Evolutionary conservation across 805 yeast genomes (phyloP), one percentile per base, ranked within the genome.

Genomic region (Metschnikowia picachoensis): DNA sequence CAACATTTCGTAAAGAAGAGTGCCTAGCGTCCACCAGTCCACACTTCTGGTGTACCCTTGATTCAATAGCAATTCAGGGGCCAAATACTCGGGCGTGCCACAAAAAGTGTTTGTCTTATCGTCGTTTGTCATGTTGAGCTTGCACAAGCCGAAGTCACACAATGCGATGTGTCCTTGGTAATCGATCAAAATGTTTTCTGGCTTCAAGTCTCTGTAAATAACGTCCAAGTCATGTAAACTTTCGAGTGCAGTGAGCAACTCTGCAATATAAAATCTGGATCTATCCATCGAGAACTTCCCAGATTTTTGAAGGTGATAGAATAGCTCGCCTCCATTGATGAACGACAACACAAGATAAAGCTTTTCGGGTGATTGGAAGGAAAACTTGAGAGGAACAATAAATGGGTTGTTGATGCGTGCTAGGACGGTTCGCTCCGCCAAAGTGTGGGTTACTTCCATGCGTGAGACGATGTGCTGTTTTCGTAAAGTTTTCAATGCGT

Each of bases 1-100:
- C 50, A 94, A 73, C 99, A 94, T 94, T 62, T 92, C 99, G 64
- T 89, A 94, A 37, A 94, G 72, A 44, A 94, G 73, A 14, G 92
- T 91, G 35, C 99, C 99, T 57, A 94, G 73, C 1, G 99, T 94
- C 99, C 99, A 94, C 92, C 97, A 94, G 67, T 94, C 99, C 17
- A 94, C 98, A 9, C 86, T 85, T 64, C 96, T 83, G 2, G 98
- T 90, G 66, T 94, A 94, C 1, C 98, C 98, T 62, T 87, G 90
- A 40, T 95, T 94, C 57, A 90, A 72, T 40, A 94, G 72, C 56
- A 94, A 73, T 67, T 94, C 99, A 1, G 99, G 99, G 1, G 98
- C 97, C 55, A 94, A 74, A 66, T 94, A 94, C 67, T 94, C 98
- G 0, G 98, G 98, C 0, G 99, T 94, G 35, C 99, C 99, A 68